phyloP scores from a whole-genome alignment of 805 yeast genomes.

The Metschnikowia drakensbergensis region DNA sequence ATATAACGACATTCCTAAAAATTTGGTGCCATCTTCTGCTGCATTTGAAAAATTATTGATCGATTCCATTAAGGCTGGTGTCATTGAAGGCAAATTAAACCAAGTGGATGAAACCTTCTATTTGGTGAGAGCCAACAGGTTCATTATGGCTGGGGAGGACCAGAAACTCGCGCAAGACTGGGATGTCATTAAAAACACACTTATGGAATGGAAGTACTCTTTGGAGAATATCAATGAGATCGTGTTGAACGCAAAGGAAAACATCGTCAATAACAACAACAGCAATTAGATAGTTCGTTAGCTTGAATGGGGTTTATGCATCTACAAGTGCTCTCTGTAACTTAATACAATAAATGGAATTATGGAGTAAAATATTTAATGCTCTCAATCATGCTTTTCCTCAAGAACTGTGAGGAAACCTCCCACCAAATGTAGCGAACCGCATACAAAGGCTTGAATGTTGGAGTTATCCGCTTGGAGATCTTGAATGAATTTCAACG shows the following conservation, averaged over 20 bases:
- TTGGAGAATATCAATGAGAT: slow-evolving; percentile 40
- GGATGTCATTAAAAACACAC: slow-evolving; percentile 33
- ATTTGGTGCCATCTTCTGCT: slow-evolving; percentile 23
- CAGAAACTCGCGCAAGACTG: slow-evolving; percentile 30
- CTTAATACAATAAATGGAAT: slow-evolving; percentile 3
- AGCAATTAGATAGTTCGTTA: slow-evolving; percentile 13
- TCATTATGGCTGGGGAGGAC: slow-evolving; percentile 37
- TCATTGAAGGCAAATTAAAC: slow-evolving; percentile 44
- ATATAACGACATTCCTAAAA: slow-evolving; percentile 35
- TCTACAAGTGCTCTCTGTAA: not conserved
- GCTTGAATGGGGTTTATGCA: slow-evolving; percentile 1
- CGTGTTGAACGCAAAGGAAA: slow-evolving; percentile 41
- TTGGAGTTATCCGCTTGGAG: slow-evolving; percentile 30
- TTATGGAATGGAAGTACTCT: slow-evolving; percentile 37
- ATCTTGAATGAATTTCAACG: slow-evolving; percentile 52
- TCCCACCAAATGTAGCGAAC: slow-evolving; percentile 92
- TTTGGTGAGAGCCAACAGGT: slow-evolving; percentile 39
- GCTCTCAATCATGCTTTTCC: slow-evolving; percentile 26
- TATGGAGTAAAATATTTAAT: not conserved
- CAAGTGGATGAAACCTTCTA: slow-evolving; percentile 40
- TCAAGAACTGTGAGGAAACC: slow-evolving; percentile 87
- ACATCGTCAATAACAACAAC: slow-evolving; percentile 29
- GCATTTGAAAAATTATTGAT: slow-evolving; percentile 40
- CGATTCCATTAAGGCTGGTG: slow-evolving; percentile 41
- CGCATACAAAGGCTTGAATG: slow-evolving; percentile 83